A percentile compares a stretch with the other conserved stretches of the same genome.
Conservation (phyloP, 305 asterid species). For the Coffea humblotiana region DNA sequence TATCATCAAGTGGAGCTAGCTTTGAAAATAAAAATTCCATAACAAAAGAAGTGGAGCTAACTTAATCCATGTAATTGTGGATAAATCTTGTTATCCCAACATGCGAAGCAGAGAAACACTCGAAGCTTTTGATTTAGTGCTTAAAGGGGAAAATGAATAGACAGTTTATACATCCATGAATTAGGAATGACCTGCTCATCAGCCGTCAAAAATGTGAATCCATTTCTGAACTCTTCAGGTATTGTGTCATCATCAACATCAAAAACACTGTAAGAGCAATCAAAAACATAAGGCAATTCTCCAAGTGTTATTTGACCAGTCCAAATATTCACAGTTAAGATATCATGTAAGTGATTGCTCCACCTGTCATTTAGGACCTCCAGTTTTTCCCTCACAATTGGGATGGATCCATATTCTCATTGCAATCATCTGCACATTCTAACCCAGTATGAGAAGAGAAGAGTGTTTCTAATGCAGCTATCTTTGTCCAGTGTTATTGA, state of each 20-base stretch:
- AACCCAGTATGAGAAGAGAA: slow-evolving; percentile 12
- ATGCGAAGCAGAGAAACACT: not conserved
- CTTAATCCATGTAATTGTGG: not conserved
- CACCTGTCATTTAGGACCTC: slow-evolving; percentile 97
- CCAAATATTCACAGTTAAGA: slow-evolving; percentile 5
- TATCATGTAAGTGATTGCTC: slow-evolving; percentile 15
- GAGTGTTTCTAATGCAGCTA: not conserved
- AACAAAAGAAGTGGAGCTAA: not conserved
- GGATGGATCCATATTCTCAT: slow-evolving; percentile 96
- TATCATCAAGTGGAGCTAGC: not conserved
- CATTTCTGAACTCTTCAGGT: slow-evolving; percentile 83
- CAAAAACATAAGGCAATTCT: slow-evolving; percentile 21
- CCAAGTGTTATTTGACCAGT: not conserved
- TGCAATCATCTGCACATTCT: slow-evolving; percentile 79
- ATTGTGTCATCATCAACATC: slow-evolving; percentile 78
- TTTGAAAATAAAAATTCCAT: too few relatives aligned
- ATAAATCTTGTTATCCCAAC: not conserved
- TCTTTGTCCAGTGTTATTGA: not conserved
- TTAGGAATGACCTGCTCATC: slow-evolving; percentile 67
- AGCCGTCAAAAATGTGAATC: slow-evolving; percentile 75
- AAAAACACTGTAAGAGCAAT: slow-evolving; percentile 68
- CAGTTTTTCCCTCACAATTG: slow-evolving; percentile 90
- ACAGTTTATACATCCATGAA: slow-evolving; percentile 10
- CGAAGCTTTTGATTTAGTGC: not conserved
- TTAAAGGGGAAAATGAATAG: not conserved